phyloP scores from a whole-genome alignment of 306 rosid genomes.

The Dalbergia oliveri region DNA sequence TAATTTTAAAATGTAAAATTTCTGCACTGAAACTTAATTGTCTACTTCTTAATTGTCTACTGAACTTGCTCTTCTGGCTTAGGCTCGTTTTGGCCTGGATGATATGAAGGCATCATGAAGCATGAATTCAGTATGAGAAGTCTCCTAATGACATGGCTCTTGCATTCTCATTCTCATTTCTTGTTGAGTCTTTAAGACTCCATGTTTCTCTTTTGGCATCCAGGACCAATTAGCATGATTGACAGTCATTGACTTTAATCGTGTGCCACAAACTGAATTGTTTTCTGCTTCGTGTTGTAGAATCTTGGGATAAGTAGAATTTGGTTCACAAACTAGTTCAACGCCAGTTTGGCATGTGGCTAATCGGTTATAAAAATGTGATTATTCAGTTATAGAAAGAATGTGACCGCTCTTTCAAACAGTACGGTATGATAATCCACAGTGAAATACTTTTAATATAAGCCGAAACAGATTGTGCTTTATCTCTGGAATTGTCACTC shows the following conservation, averaged over 20 bases:
- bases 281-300: slow-evolving; percentile 34
- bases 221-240: slow-evolving; percentile 29
- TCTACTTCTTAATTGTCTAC: neutral
- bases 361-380: slow-evolving; percentile 23
- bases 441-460: neutral
- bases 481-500: neutral
- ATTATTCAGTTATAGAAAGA: neutral
- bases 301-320: slow-evolving; percentile 6
- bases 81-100: slow-evolving; percentile 91
- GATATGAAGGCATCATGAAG: slow-evolving; percentile 78
- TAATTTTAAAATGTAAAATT: too few species aligned
- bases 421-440: neutral
- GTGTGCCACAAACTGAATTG: slow-evolving; percentile 27
- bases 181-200: slow-evolving; percentile 27
- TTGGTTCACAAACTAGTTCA: slow-evolving; percentile 20
- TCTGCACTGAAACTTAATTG: neutral
- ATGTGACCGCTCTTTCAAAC: neutral
- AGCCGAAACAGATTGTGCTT: neutral
- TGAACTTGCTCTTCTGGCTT: slow-evolving; percentile 45
- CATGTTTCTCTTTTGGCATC: slow-evolving; percentile 28
- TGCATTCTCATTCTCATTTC: slow-evolving; percentile 20
- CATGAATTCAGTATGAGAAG: slow-evolving; percentile 31
- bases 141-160: slow-evolving; percentile 27
- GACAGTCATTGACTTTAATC: slow-evolving; percentile 33
- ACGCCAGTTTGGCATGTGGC: slow-evolving; percentile 34